Evolutionary conservation across 2,329 filamentous ascomycete species (phyloP).

Genomic region (Talaromyces funiculosus): DNA sequence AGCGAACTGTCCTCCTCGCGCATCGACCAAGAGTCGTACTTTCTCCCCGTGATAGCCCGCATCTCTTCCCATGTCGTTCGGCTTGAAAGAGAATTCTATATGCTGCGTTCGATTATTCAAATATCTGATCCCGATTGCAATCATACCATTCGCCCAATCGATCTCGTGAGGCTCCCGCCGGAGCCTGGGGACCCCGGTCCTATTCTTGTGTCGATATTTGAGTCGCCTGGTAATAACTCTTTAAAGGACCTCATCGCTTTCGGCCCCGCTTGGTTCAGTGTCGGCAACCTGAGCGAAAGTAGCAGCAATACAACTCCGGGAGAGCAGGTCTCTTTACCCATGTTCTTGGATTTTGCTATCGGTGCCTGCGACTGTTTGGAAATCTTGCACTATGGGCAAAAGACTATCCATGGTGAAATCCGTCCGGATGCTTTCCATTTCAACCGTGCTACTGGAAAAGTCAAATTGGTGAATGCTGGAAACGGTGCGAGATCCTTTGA

Average conservation of each 20-base stretch:
- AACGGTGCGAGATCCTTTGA: constrained; percentile 85
- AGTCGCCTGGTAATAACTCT: constrained; percentile 69
- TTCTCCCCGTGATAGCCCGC: constrained; percentile 68
- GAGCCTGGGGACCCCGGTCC: constrained; percentile 63
- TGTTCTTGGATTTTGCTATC: constrained; percentile 86
- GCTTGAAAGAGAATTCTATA: constrained; percentile 81
- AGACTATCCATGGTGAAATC: constrained; percentile 85
- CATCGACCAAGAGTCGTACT: constrained; percentile 35
- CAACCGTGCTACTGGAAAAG: constrained; percentile 61
- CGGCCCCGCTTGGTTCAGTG: constrained; percentile 67
- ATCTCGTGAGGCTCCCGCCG: constrained; percentile 66
- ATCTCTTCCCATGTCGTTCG: constrained; percentile 76
- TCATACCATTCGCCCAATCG: constrained; percentile 75
- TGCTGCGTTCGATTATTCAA: constrained; percentile 65
- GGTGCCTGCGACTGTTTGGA: constrained; percentile 82
- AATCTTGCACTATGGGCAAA: constrained; percentile 81
- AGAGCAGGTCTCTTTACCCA: constrained; percentile 62
- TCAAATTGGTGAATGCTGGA: constrained; percentile 79
- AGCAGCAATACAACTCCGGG: constrained; percentile 47
- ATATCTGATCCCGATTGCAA: constrained; percentile 66
- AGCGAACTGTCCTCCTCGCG: constrained; percentile 39
- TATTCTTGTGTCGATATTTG: constrained; percentile 76
- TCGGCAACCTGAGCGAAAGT: constrained; percentile 44
- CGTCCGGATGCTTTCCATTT: constrained; percentile 88
- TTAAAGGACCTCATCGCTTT: constrained; percentile 66